Percentiles rank a stretch among this genome's conserved stretches.
Conservation (phyloP, 805 yeast species). For the Starmerella khaoyaiensis region DNA sequence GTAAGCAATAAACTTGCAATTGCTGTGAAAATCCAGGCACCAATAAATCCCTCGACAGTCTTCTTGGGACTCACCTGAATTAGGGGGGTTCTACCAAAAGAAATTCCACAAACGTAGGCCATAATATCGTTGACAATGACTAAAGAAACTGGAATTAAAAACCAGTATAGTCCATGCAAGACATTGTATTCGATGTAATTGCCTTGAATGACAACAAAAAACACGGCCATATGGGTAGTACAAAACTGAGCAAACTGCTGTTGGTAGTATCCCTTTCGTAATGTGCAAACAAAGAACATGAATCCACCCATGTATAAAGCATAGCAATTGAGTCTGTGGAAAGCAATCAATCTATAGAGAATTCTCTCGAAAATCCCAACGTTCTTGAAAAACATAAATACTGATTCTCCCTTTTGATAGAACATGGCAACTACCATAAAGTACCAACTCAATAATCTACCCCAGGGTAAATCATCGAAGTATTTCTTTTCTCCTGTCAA, state of each 20-base stretch:
- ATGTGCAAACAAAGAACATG: constrained; percentile 75
- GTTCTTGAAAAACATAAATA: constrained; percentile 53
- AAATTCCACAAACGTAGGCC: constrained; percentile 93
- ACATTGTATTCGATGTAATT: constrained; percentile 84
- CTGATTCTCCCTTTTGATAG: constrained; percentile 75
- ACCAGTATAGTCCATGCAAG: constrained; percentile 86
- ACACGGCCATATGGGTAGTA: constrained; percentile 83
- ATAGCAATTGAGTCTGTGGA: constrained; percentile 77
- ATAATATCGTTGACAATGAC: constrained; percentile 91
- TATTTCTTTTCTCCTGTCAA: constrained; percentile 74
- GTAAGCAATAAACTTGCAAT: constrained; percentile 57
- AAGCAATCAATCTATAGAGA: constrained; percentile 48
- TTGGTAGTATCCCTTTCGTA: constrained; percentile 76
- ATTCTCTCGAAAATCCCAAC: constrained; percentile 40
- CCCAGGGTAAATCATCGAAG: constrained; percentile 70
- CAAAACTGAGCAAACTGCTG: constrained; percentile 92
- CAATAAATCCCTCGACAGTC: constrained; percentile 93
- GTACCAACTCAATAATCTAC: constrained; percentile 83
- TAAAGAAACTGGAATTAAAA: constrained; percentile 76
- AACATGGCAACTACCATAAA: constrained; percentile 76
- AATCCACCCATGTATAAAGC: constrained; percentile 76
- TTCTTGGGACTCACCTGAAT: constrained; percentile 92
- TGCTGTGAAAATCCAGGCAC: constrained; percentile 94
- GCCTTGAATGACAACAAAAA: constrained; percentile 85
- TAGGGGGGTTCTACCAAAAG: constrained; percentile 86